phyloP scores from a whole-genome alignment of 306 rosid species.

The Carpinus fangiana region DNA sequence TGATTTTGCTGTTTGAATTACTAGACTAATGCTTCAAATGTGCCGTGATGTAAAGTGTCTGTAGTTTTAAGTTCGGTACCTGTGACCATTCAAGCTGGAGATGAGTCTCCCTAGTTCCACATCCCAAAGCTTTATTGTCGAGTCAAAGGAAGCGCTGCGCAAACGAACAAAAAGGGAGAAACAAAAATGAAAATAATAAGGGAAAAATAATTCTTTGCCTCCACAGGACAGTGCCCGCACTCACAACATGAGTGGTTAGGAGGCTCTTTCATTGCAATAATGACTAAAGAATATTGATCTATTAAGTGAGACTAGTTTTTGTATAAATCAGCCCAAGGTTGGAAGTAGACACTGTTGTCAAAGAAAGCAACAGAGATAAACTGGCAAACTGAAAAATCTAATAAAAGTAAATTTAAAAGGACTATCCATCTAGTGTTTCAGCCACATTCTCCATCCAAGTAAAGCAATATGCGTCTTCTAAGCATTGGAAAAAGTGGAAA shows the following conservation, averaged over 20 bases:
- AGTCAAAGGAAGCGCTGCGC: slow-evolving; percentile 87
- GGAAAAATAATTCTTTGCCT: neutral
- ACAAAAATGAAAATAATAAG: neutral
- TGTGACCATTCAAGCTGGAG: slow-evolving; percentile 80
- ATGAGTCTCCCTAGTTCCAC: slow-evolving; percentile 77
- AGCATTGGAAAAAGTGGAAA: neutral
- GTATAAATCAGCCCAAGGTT: neutral
- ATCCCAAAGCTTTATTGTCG: slow-evolving; percentile 90
- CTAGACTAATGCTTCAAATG: neutral
- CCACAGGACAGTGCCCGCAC: neutral
- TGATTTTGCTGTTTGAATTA: neutral
- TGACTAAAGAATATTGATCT: neutral
- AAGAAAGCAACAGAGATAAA: neutral
- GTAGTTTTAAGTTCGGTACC: slow-evolving; percentile 42
- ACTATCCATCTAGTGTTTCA: neutral
- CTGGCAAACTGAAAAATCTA: neutral
- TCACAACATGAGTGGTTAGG: neutral
- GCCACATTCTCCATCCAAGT: neutral
- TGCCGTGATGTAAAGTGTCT: neutral
- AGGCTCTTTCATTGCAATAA: neutral
- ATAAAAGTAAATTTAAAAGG: neutral
- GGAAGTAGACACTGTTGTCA: neutral
- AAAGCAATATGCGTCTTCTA: neutral
- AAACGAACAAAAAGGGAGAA: slow-evolving; percentile 2
- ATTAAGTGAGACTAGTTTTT: neutral